These are phyloP conservation scores for Debaryomyces sp. DNA, from an alignment of 1,139 yeast genomes.

Conservation along the genomic window DNA sequence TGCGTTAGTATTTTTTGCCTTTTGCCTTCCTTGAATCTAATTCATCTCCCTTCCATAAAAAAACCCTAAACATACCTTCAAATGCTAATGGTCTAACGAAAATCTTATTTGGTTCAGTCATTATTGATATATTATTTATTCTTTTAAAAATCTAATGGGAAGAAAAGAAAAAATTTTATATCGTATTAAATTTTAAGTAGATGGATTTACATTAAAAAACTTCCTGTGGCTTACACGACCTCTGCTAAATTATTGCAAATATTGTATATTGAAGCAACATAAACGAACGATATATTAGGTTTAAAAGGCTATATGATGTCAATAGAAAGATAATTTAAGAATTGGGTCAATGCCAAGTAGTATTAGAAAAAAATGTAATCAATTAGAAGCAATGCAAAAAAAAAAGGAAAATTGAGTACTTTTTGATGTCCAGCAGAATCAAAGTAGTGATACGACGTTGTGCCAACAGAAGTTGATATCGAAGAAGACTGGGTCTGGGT, in stretches of 20 bases:
- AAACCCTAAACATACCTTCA: constrained; percentile 25
- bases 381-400: not conserved
- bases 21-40: not conserved
- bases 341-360: not conserved
- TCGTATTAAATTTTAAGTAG: not conserved
- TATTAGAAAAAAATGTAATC: not conserved
- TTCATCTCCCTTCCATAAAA: not conserved
- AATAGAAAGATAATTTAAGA: not conserved
- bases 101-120: constrained; percentile 37
- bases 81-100: constrained; percentile 45
- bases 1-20: constrained; percentile 2
- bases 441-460: not conserved
- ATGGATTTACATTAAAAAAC: not conserved
- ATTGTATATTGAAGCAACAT: not conserved
- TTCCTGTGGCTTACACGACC: constrained; percentile 2
- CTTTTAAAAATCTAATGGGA: constrained; percentile 1
- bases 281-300: not conserved
- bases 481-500: not conserved
- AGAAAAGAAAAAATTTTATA: constrained; percentile 6
- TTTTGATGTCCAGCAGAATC: not conserved
- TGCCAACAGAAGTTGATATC: not conserved
- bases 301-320: not conserved
- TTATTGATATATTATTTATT: constrained; percentile 10
- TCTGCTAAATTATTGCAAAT: not conserved
- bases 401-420: not conserved